Conservation (phyloP, 805 yeast species). For the Zygotorulaspora sp. region DNA sequence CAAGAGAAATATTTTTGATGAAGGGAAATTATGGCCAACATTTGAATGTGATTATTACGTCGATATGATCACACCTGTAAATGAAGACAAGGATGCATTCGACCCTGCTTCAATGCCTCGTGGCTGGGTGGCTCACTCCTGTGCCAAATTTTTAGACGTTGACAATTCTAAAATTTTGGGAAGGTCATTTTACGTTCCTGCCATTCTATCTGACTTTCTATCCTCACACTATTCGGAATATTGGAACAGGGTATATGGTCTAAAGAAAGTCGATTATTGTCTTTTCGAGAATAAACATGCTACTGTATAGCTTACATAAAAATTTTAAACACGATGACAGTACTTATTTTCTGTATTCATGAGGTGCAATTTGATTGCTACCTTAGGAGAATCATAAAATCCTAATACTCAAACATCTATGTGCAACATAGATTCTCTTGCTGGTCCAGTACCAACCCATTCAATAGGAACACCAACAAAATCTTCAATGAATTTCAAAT, state of each 20-base stretch:
- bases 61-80: slow-evolving; percentile 55
- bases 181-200: slow-evolving; percentile 51
- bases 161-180: slow-evolving; percentile 52
- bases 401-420: slow-evolving; percentile 38
- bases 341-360: too few species aligned
- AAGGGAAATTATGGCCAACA: slow-evolving; percentile 47
- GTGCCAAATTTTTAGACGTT: slow-evolving; percentile 50
- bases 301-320: too few species aligned
- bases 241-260: slow-evolving; percentile 29
- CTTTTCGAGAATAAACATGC: too few species aligned
- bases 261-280: slow-evolving; percentile 50
- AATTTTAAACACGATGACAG: too few species aligned
- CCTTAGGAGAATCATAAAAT: too few species aligned
- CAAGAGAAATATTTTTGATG: slow-evolving; percentile 62
- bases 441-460: slow-evolving; percentile 99
- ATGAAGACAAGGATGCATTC: slow-evolving; percentile 42
- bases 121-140: slow-evolving; percentile 47
- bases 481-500: slow-evolving; percentile 81
- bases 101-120: slow-evolving; percentile 21
- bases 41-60: slow-evolving; percentile 62
- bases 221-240: slow-evolving; percentile 11
- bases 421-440: slow-evolving; percentile 85
- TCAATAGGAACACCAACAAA: slow-evolving; percentile 78
- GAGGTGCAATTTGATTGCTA: too few species aligned
- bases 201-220: slow-evolving; percentile 29